Evolutionary conservation across 1,284 basidiomycete species (phyloP), one percentile per base, ranked within the genome.

Genomic region (Heterobasidion irregulare): DNA sequence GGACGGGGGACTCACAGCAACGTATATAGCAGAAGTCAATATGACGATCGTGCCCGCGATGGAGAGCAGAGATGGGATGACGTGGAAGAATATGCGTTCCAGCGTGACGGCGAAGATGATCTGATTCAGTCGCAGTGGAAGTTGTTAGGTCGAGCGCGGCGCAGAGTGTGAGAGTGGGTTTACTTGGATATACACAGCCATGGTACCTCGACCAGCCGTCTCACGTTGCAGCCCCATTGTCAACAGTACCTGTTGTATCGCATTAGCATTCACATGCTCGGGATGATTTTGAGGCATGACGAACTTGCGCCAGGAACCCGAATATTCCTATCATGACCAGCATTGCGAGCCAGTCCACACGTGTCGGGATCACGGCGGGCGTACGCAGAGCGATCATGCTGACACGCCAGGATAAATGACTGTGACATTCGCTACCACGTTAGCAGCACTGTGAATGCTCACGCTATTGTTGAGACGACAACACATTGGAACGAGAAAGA

Each of bases 401-500:
- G 57, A 48, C 36, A 46, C 35, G 26, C 15, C 8, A n/a, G 8
- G n/a, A 41, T n/a, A 38, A 18, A 46, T 19, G 15, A 12, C 64
- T 64, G 53, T 49, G 7, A 15, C 32, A 49, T 26, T 49, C 26
- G 26, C 26, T 26, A 26, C 26, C 26, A 26, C 26, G 26, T 26
- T 26, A 26, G 26, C 26, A 26, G 13, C 32, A 32, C 18, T 16
- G 52, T 57, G n/a, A 44, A 35, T 2, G n/a, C 49, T 16, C 6
- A 82, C 82, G 68, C 77, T 58, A 82, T 58, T 9, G 70, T 66
- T 1, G 80, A 75, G 1, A 79, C 77, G 44, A 87, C 66, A 2
- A 84, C 76, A 57, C 82, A 84, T 62, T 81, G 76, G 32, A 77
- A 68, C 0, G 87, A 82, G 63, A 89, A 92, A 56, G 79, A 84